Base-by-base conservation (phyloP, 2,329 filamentous ascomycete species). In the Cladobotryum protrusum region DNA sequence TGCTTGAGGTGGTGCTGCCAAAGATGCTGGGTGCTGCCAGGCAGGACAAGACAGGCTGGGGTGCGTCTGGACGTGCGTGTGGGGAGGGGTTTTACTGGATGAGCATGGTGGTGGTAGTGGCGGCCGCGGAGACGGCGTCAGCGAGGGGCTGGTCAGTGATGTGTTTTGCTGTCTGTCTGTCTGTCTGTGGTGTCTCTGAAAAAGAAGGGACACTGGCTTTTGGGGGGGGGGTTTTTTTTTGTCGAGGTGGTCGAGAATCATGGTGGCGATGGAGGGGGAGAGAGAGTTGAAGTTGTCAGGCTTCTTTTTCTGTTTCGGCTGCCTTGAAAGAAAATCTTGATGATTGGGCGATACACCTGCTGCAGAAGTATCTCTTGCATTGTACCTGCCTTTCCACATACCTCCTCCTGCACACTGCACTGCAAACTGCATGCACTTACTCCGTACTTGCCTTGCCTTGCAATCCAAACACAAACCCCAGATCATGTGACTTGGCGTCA, bases 401-500 rank as follows among this genome's bases (percentile, higher is more conserved):
- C 24, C 11, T 6, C 24, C 19, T 29, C 14, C 40, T 43, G 40
- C 17, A 20, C 3, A n/a, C 40, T 43, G 20, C 40, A 20, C 40
- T 43, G 40, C 17, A 20, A 11, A n/a, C 40, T 43, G 20, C 40
- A 20, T 29, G 17, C 17, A 19, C 20, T 43, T 41, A 14, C 39
- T 14, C 8, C 24, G 41, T 29, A 12, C 41, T 20, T 43, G 8
- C 41, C 24, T 43, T 15, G 9, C 19, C 40, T 44, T n/a, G 17
- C 42, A 34, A 14, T n/a, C 41, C 13, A 44, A n/a, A 32, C 18
- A 14, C 42, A 33, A n/a, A 24, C n/a, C 19, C 13, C 20, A 24
- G 12, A 40, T 61, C 61, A 63, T 56, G 61, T 63, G 61, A 62
- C 54, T 41, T 41, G 61, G 61, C 55, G 61, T 57, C 34, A 50